A percentile compares a stretch with the other conserved stretches of the same genome.
Evolutionary conservation across 1,284 basidiomycete genomes (phyloP).

Genomic region (Papiliotrema fonsecae): DNA sequence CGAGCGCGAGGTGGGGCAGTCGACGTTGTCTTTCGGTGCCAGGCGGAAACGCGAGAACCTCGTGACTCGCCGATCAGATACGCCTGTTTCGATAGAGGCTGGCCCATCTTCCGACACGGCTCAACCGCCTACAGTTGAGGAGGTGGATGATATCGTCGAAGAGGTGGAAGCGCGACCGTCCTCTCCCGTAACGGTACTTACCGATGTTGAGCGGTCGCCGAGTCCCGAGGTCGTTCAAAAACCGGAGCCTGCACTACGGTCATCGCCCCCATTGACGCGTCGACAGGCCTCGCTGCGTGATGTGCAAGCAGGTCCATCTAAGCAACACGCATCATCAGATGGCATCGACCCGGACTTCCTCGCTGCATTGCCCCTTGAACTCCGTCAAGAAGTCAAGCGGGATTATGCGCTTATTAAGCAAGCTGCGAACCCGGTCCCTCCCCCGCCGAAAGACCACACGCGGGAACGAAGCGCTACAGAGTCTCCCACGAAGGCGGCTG

Average conservation of each 20-base stretch:
- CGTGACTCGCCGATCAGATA: not conserved
- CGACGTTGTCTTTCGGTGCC: slow-evolving; percentile 21
- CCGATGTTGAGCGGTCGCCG: too few species aligned
- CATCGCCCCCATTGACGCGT: not conserved
- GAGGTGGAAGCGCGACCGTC: too few species aligned
- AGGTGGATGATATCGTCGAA: too few species aligned
- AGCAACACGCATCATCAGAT: slow-evolving; percentile 17
- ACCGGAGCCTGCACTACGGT: too few species aligned
- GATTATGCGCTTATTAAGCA: slow-evolving; percentile 17
- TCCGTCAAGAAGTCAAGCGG: slow-evolving; percentile 30
- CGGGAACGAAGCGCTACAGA: not conserved
- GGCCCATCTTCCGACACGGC: not conserved
- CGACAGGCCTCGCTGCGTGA: slow-evolving; percentile 7
- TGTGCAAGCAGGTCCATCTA: slow-evolving; percentile 20
- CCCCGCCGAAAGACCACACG: not conserved
- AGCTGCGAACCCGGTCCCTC: not conserved
- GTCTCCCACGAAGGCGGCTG: slow-evolving; percentile 9
- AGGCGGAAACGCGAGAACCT: slow-evolving; percentile 6
- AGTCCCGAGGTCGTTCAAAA: too few species aligned
- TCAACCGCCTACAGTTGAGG: not conserved
- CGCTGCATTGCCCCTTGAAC: slow-evolving; percentile 31
- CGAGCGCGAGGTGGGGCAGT: slow-evolving; percentile 32
- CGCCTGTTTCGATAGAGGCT: slow-evolving; percentile 2
- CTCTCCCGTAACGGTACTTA: too few species aligned
- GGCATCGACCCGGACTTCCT: slow-evolving; percentile 41